Percentiles rank a stretch among this genome's conserved stretches.
These are phyloP conservation scores for Earliella scabrosa DNA, from an alignment of 1,284 basidiomycete species.

Conservation along the genomic window DNA sequence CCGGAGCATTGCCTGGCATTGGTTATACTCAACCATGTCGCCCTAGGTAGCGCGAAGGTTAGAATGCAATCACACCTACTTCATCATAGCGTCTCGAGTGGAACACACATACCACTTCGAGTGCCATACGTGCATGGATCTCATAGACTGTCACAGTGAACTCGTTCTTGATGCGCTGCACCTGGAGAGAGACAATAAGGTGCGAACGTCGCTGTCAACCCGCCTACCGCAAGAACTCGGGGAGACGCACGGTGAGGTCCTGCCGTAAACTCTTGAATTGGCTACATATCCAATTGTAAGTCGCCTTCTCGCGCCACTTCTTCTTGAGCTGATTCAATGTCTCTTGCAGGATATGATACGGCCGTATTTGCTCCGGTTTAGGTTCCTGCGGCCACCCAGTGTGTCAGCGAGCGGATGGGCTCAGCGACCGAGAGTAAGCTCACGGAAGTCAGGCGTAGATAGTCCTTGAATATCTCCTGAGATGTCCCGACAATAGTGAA, in stretches of 20 bases:
- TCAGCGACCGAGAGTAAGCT: conserved; percentile 32
- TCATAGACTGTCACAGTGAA: conserved; percentile 99
- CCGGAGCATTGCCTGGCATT: conserved; percentile 93
- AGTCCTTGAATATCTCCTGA: conserved; percentile 92
- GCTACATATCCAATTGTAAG: conserved; percentile 95
- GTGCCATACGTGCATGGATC: conserved; percentile 96
- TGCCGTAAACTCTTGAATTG: conserved; percentile 98
- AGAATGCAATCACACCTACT: not conserved
- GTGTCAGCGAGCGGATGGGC: conserved; percentile 1
- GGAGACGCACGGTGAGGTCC: conserved; percentile 86
- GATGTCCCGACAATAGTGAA: conserved; percentile 94
- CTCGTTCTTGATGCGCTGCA: conserved; percentile 99
- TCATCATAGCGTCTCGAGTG: not conserved
- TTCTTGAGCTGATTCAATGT: conserved; percentile 89
- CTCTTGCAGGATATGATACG: conserved; percentile 82
- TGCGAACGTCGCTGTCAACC: conserved; percentile 24
- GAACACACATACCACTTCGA: conserved; percentile 77
- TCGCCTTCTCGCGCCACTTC: conserved; percentile 85
- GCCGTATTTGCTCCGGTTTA: conserved; percentile 93
- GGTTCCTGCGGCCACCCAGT: conserved; percentile 68
- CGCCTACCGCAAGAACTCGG: conserved; percentile 13
- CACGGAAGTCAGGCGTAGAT: conserved; percentile 92
- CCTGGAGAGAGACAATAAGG: conserved; percentile 52
- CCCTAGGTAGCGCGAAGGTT: conserved; percentile 52
- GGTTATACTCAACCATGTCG: conserved; percentile 99